These are phyloP conservation scores for Macrolepiota fuliginosa DNA, from an alignment of 768 basidiomycete genomes.

Conservation along the genomic window DNA sequence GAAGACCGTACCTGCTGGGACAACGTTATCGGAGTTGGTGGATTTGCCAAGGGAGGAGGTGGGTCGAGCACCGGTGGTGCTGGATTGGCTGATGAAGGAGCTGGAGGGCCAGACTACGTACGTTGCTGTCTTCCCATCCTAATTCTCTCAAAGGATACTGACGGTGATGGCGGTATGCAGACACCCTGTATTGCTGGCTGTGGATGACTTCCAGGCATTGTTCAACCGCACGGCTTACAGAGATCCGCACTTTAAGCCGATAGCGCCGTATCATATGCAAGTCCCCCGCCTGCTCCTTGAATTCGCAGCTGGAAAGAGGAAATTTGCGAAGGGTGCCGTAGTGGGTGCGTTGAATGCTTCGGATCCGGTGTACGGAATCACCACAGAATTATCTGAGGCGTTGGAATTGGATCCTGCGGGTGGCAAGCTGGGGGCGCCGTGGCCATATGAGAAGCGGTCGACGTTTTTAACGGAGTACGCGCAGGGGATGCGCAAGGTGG, in stretches of 20 bases:
- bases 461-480: conserved; percentile 50
- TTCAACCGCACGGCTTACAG: conserved; percentile 69
- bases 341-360: conserved; percentile 67
- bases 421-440: conserved; percentile 15
- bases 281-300: conserved; percentile 77
- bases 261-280: conserved; percentile 77
- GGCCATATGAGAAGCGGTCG: conserved; percentile 55
- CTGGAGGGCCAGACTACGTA: conserved; percentile 66
- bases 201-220: conserved; percentile 87
- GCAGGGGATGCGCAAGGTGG: conserved; percentile 13
- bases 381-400: conserved; percentile 63
- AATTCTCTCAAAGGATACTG: not conserved
- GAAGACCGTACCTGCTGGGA: conserved; percentile 46
- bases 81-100: conserved; percentile 58
- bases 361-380: conserved; percentile 54
- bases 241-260: conserved; percentile 64
- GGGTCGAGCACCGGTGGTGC: conserved; percentile 47
- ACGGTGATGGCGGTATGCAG: conserved; percentile 32
- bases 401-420: conserved; percentile 42
- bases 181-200: conserved; percentile 74
- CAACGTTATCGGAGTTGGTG: conserved; percentile 52
- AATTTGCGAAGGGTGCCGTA: conserved; percentile 66
- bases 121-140: conserved; percentile 19
- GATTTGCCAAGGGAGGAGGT: conserved; percentile 49
- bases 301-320: conserved; percentile 66